phyloP scores from a whole-genome alignment of 2,329 filamentous ascomycete genomes.

The Apiospora marii region DNA sequence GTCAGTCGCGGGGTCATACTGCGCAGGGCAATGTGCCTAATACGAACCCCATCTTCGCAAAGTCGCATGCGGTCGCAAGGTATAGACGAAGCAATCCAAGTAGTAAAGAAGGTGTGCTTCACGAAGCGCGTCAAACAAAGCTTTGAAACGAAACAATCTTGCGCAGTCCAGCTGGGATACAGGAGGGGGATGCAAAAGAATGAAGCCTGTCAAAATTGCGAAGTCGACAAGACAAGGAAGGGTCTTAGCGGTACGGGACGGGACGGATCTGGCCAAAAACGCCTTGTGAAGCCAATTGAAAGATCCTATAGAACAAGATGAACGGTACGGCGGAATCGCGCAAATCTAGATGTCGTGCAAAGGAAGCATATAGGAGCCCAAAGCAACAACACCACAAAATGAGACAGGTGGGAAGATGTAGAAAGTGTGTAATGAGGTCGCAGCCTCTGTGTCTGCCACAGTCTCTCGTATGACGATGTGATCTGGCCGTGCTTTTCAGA shows the following conservation, averaged over 20 bases:
- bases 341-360: neutral
- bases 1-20: conserved; percentile 33
- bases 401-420: neutral
- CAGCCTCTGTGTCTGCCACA: neutral
- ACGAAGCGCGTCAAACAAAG: conserved; percentile 16
- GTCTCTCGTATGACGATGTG: conserved; percentile 19
- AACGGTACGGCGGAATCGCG: neutral
- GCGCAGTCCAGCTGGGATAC: conserved; percentile 26
- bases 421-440: conserved; percentile 8
- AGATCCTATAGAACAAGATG: conserved; percentile 15
- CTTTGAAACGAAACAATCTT: conserved; percentile 9
- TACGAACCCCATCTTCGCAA: conserved; percentile 29
- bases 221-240: neutral
- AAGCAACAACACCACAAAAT: conserved; percentile 14
- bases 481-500: conserved; percentile 3
- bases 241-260: conserved; percentile 14
- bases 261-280: conserved; percentile 14
- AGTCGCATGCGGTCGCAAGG: conserved; percentile 19
- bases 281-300: conserved; percentile 9
- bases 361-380: conserved; percentile 1
- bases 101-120: neutral
- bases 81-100: conserved; percentile 12
- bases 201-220: conserved; percentile 4
- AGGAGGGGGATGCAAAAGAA: conserved; percentile 20
- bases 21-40: neutral